Evolutionary conservation across 495 filamentous ascomycete species (phyloP).

Genomic region (Annulohypoxylon nitens): DNA sequence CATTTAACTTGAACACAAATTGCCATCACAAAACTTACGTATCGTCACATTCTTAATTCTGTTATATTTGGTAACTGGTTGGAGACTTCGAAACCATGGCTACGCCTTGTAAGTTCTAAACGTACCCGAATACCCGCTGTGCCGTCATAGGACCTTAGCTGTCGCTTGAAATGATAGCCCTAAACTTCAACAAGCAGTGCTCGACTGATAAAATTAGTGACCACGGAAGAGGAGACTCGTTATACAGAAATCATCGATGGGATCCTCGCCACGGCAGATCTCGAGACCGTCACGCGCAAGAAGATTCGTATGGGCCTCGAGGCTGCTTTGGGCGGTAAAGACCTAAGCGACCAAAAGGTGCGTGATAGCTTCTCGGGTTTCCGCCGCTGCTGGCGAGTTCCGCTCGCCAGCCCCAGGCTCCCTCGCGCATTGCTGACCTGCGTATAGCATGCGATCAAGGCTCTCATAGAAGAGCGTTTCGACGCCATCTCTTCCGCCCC

Average conservation of each 20-base stretch:
- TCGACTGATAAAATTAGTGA: slow-evolving; percentile 63
- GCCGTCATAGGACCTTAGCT: background rate
- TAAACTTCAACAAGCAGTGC: background rate
- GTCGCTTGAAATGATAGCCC: background rate
- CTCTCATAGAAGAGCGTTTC: slow-evolving; percentile 89
- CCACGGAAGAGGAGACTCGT: slow-evolving; percentile 72
- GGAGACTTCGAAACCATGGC: slow-evolving; percentile 33
- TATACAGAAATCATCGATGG: slow-evolving; percentile 90
- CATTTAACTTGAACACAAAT: background rate
- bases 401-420: background rate
- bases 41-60: background rate
- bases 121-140: no score
- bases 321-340: slow-evolving; percentile 75
- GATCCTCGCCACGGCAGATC: slow-evolving; percentile 85
- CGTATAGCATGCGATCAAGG: slow-evolving; percentile 79
- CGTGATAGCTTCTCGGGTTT: slow-evolving; percentile 34
- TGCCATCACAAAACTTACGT: slow-evolving; percentile 3
- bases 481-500: slow-evolving; percentile 75
- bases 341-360: slow-evolving; percentile 90
- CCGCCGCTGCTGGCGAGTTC: background rate
- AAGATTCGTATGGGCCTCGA: slow-evolving; percentile 89
- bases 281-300: slow-evolving; percentile 93
- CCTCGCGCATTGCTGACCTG: slow-evolving; percentile 22
- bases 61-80: slow-evolving; percentile 14
- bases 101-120: slow-evolving; percentile 34